Conservation (phyloP, 257 asterid species). For the Salvia miltiorrhiza region DNA sequence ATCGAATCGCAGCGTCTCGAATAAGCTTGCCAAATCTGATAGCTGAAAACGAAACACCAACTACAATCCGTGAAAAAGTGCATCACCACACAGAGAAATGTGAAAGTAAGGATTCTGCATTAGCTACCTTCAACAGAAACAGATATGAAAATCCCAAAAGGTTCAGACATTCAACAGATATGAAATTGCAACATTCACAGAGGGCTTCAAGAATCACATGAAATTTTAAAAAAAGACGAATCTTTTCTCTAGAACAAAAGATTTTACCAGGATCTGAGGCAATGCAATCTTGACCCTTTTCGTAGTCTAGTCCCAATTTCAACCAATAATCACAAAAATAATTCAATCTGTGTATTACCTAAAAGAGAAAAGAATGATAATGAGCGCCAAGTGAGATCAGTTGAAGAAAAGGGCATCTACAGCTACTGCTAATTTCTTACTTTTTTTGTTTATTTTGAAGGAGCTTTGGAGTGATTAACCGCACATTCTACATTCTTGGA, state of each 20-base stretch:
- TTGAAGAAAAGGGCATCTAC: conserved; percentile 10
- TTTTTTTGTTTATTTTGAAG: neutral
- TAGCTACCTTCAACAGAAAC: conserved; percentile 12
- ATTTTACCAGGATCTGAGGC: conserved; percentile 87
- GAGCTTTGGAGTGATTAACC: too few species aligned
- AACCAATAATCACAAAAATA: conserved; percentile 24
- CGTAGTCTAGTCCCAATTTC: conserved; percentile 28
- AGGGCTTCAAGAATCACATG: conserved; percentile 67
- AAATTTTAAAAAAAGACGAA: conserved; percentile 36
- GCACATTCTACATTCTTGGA: neutral
- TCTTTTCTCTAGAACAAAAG: conserved; percentile 25
- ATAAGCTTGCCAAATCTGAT: conserved; percentile 41
- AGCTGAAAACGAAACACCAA: conserved; percentile 34
- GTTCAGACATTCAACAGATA: conserved; percentile 31
- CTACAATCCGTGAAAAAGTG: conserved; percentile 35
- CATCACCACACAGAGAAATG: conserved; percentile 20
- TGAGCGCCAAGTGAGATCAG: too few species aligned
- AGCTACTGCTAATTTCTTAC: conserved; percentile 1
- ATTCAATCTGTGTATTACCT: conserved; percentile 17
- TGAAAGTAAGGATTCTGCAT: conserved; percentile 30
- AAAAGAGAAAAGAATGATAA: conserved; percentile 13
- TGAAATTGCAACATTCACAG: neutral
- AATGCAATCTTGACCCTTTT: conserved; percentile 51
- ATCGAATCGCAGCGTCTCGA: conserved; percentile 23
- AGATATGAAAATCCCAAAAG: conserved; percentile 27